These are phyloP conservation scores for Oldenlandia corymbosa DNA, from an alignment of 257 asterid species.

Conservation along the genomic window DNA sequence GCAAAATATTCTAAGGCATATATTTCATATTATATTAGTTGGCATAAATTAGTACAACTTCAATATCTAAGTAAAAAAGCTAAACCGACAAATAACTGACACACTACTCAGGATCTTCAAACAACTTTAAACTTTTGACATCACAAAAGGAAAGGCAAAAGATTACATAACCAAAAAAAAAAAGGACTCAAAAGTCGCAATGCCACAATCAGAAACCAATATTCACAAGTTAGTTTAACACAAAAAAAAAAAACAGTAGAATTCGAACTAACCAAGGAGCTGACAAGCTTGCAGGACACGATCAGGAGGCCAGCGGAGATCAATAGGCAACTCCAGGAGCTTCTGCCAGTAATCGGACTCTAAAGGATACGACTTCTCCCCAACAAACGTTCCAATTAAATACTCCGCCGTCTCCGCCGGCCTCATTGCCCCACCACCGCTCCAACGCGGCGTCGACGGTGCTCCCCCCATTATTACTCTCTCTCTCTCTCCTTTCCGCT, in stretches of 20 bases:
- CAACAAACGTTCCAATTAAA: slow-evolving; percentile 63
- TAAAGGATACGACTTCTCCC: slow-evolving; percentile 75
- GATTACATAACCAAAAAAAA: not conserved
- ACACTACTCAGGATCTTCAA: not conserved
- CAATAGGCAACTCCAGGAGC: slow-evolving; percentile 84
- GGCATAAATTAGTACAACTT: not conserved
- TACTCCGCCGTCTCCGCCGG: slow-evolving; percentile 79
- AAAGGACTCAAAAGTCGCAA: not conserved
- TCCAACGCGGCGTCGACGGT: slow-evolving; percentile 74
- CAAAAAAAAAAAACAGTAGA: not conserved
- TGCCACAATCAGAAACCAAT: not conserved
- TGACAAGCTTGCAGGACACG: slow-evolving; percentile 77
- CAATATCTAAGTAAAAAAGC: not conserved
- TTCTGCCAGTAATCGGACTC: slow-evolving; percentile 93
- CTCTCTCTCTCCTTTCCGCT: not conserved
- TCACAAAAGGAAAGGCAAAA: not conserved
- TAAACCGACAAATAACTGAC: not conserved
- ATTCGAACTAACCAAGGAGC: slow-evolving; percentile 55
- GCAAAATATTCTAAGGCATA: not conserved
- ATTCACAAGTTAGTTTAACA: not conserved
- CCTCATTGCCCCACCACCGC: slow-evolving; percentile 48
- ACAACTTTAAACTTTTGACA: not conserved
- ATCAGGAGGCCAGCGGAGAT: slow-evolving; percentile 71
- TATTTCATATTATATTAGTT: not conserved
- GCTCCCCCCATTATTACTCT: slow-evolving; percentile 85